These are phyloP conservation scores for Penicillium maclennaniae DNA, from an alignment of 495 filamentous ascomycete species.

Conservation along the genomic window DNA sequence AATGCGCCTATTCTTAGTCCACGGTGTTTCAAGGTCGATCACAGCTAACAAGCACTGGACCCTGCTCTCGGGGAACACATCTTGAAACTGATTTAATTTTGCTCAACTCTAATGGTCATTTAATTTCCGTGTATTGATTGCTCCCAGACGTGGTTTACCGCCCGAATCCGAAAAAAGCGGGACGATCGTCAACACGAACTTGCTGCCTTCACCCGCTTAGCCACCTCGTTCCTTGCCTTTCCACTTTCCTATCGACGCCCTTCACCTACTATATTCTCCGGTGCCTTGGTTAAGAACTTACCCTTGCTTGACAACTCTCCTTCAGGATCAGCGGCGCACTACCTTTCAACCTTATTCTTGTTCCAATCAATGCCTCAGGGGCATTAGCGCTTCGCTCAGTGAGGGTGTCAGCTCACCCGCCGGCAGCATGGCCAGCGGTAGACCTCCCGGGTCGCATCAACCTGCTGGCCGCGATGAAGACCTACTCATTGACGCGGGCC, in stretches of 20 bases:
- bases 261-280: not conserved
- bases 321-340: slow-evolving; percentile 5
- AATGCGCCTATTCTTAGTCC: slow-evolving; percentile 17
- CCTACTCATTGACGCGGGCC: slow-evolving; percentile 67
- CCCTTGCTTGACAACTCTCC: not conserved
- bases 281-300: not conserved
- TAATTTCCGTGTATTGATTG: not conserved
- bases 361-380: slow-evolving; percentile 47
- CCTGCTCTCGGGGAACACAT: not conserved
- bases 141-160: slow-evolving; percentile 16
- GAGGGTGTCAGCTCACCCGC: slow-evolving; percentile 41
- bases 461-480: slow-evolving; percentile 59
- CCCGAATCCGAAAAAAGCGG: slow-evolving; percentile 20
- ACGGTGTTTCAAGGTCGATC: slow-evolving; percentile 8
- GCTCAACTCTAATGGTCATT: not conserved
- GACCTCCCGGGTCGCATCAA: slow-evolving; percentile 59
- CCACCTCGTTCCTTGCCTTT: slow-evolving; percentile 20
- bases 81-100: not conserved
- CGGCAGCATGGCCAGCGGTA: slow-evolving; percentile 55
- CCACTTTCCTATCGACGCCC: not conserved
- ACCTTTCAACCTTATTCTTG: slow-evolving; percentile 2
- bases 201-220: slow-evolving; percentile 27
- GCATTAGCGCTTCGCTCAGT: slow-evolving; percentile 26
- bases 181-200: slow-evolving; percentile 20
- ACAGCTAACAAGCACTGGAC: not conserved